Base-by-base conservation (phyloP, 139 green algal species). In the Coccomyxa sp. region DNA sequence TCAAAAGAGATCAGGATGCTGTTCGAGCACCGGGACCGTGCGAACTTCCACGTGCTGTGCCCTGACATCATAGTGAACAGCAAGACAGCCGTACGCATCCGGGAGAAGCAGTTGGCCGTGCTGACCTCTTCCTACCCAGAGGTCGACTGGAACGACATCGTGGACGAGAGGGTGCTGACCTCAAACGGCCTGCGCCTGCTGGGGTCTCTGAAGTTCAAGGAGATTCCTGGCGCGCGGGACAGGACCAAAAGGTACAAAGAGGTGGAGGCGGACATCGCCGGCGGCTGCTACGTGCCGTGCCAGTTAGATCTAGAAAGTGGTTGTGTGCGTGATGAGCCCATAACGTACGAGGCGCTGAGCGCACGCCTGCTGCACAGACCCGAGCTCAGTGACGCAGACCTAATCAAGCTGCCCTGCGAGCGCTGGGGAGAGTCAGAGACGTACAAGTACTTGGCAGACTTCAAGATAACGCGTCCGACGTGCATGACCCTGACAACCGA, bases 401-500 rank as follows among this genome's bases (percentile, higher is more conserved):
- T 58, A 14, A 27, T 58, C 44, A 58, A 58, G 44, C 44, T 58
- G 44, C 44, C 44, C 44, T 58, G 44, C 44, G 44, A 58, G 44
- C 44, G 44, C 44, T 58, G 44, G 44, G 44, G 44, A 58, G 44
- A 58, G 44, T 58, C 44, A 58, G 44, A 58, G 44, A 58, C 44
- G 44, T 58, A 58, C 44, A 58, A 58, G 44, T 58, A 58, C 44
- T 58, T 58, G 44, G 44, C 44, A 58, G 44, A 58, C 44, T 58
- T 58, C 44, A 58, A 58, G 44, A 58, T 58, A 58, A 58, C 44
- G 44, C 44, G 44, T 58, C 44, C 44, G 44, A 58, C 44, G 44
- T 58, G 44, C 44, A 58, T 58, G 44, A 58, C 44, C 44, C 44
- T 58, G 44, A 58, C 44, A 10, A 58, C 44, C 44, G 44, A 58